Base-by-base conservation (phyloP, 495 filamentous ascomycete genomes). In the Monascus purpureus region DNA sequence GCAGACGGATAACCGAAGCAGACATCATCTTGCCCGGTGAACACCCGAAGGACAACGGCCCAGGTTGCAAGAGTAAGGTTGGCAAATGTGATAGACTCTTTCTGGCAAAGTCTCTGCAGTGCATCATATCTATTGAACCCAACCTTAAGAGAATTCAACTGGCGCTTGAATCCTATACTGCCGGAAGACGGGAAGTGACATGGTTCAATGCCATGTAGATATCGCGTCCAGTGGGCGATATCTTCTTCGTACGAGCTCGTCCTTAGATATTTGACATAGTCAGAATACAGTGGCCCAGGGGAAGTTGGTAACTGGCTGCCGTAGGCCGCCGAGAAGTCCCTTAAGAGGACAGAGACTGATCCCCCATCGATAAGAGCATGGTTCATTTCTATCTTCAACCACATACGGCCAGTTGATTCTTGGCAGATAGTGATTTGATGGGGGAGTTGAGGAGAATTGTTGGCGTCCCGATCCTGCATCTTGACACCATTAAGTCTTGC, bases 1-100 rank as follows among this genome's bases (percentile, higher is more conserved):
- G 67, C 57, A 11, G 59, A 60, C 8, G 63, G 43, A 29, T 70
- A 70, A 2, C 72, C 72, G 38, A 77, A 79, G 37, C 65, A 69
- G n/a, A 76, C 57, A 17, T 70, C 61, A 27, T 72, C 58, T 3
- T 59, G 64, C 1, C 50, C 53, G 1, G 67, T 71, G 39, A 70
- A 70, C 7, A 46, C 45, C 18, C 59, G 56, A 5, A 77, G 53
- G 0, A 73, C 63, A 8, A 76, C 46, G 3, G 66, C 66, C 73
- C 73, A 77, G 6, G 60, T 68, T 17, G 69, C 52, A 16, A 75
- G 54, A 6, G 70, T 55, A 12, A 70, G 33, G 35, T 61, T 72
- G 6, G 67, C 61, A 8, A 70, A 35, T 4, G 70, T 73, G 2
- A 73, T 45, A 1, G 59, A 63, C 17, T 61, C 45, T 9, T 36